Evolutionary conservation across 2,329 filamentous ascomycete genomes (phyloP).

Genomic region (Coniella lustricola): DNA sequence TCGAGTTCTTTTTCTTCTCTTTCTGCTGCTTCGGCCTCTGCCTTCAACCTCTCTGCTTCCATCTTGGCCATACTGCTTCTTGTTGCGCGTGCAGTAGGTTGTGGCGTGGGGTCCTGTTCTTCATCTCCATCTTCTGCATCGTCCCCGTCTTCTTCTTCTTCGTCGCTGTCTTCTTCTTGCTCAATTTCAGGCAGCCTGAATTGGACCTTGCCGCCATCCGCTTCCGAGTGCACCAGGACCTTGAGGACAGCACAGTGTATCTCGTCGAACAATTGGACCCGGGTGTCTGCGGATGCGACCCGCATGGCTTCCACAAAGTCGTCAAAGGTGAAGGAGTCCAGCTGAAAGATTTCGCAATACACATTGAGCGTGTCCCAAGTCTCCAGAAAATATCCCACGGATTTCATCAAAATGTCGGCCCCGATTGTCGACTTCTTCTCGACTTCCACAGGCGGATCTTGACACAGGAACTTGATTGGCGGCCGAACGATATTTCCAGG

Average conservation of each 20-base stretch:
- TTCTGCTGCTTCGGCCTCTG: slow-evolving; percentile 50
- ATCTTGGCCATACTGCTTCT: slow-evolving; percentile 78
- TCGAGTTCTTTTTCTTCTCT: slow-evolving; percentile 40
- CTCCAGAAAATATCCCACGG: slow-evolving; percentile 78
- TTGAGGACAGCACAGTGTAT: slow-evolving; percentile 89
- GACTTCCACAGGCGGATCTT: slow-evolving; percentile 48
- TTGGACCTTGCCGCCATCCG: slow-evolving; percentile 70
- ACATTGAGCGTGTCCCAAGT: slow-evolving; percentile 97
- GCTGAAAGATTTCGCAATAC: slow-evolving; percentile 88
- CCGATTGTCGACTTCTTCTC: slow-evolving; percentile 40
- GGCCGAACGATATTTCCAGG: slow-evolving; percentile 65
- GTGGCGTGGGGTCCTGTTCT: slow-evolving; percentile 63
- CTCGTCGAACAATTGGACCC: slow-evolving; percentile 82
- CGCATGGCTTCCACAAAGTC: slow-evolving; percentile 87
- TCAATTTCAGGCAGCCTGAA: slow-evolving; percentile 71
- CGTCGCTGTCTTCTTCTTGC: slow-evolving; percentile 62
- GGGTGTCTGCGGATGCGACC: slow-evolving; percentile 63
- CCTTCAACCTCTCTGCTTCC: slow-evolving; percentile 63
- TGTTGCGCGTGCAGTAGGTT: slow-evolving; percentile 64
- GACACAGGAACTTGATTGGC: slow-evolving; percentile 68
- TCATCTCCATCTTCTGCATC: slow-evolving; percentile 39
- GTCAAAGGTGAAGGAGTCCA: slow-evolving; percentile 97
- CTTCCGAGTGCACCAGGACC: slow-evolving; percentile 69
- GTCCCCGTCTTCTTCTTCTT: slow-evolving; percentile 53
- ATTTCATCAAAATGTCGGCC: slow-evolving; percentile 68